Conservation (phyloP, 2,329 filamentous ascomycete species). For the Blastomyces silverae region DNA sequence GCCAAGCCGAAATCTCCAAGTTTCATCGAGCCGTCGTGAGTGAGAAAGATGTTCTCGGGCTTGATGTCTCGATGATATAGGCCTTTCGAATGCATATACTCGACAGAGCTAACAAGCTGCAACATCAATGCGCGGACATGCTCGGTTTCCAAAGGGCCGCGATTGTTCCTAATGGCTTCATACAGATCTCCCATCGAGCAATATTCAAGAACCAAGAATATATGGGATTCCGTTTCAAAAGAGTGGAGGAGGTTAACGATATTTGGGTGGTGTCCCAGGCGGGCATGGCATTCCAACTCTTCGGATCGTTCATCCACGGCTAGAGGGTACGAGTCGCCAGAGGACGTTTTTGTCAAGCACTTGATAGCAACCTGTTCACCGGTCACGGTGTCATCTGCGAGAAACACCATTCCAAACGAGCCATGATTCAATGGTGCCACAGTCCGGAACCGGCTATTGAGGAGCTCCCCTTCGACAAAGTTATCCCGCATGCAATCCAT, state of each 20-base stretch:
- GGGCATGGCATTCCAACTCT: slow-evolving; percentile 63
- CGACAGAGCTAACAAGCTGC: slow-evolving; percentile 80
- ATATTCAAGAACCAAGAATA: slow-evolving; percentile 90
- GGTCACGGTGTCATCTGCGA: slow-evolving; percentile 72
- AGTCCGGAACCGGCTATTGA: slow-evolving; percentile 84
- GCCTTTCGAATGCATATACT: slow-evolving; percentile 82
- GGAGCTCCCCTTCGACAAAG: slow-evolving; percentile 70
- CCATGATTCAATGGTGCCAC: slow-evolving; percentile 95
- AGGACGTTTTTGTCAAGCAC: slow-evolving; percentile 80
- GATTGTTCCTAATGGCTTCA: slow-evolving; percentile 85
- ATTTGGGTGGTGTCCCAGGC: slow-evolving; percentile 73
- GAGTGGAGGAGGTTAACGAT: slow-evolving; percentile 87
- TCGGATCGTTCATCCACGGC: slow-evolving; percentile 66
- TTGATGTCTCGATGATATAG: slow-evolving; percentile 98
- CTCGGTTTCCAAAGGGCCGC: slow-evolving; percentile 86
- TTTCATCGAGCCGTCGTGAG: slow-evolving; percentile 81
- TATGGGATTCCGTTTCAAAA: slow-evolving; percentile 85
- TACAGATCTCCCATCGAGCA: slow-evolving; percentile 94
- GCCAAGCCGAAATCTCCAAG: slow-evolving; percentile 94
- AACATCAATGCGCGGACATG: slow-evolving; percentile 98
- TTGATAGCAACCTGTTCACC: slow-evolving; percentile 86
- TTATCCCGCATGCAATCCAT: slow-evolving; percentile 85
- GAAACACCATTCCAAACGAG: slow-evolving; percentile 97
- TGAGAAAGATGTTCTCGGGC: slow-evolving; percentile 97
- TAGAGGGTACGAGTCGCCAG: slow-evolving; percentile 55